phyloP scores from a whole-genome alignment of 805 yeast genomes.

The Candida vartiovaarae region DNA sequence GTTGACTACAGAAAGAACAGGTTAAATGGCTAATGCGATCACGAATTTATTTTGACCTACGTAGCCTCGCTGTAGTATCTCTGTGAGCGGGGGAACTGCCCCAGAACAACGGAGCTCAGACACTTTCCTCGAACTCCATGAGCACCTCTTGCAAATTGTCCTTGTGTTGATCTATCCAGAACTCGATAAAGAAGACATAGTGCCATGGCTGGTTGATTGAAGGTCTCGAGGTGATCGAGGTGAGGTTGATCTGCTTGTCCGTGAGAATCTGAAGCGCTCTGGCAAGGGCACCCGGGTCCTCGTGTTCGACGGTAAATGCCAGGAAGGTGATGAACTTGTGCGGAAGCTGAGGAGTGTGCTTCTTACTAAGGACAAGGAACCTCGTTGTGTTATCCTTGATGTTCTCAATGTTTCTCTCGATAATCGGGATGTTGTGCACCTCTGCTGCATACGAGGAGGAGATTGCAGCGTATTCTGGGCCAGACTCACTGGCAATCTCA shows the following conservation, averaged over 20 bases:
- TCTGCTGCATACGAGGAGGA: conserved; percentile 64
- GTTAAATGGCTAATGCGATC: not conserved
- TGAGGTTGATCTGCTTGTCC: conserved; percentile 51
- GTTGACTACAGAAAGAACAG: not conserved
- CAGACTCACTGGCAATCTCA: conserved; percentile 41
- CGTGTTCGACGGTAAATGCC: conserved; percentile 57
- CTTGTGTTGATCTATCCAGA: conserved; percentile 35
- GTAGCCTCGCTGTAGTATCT: conserved; percentile 10
- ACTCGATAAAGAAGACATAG: conserved; percentile 76
- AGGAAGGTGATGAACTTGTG: conserved; percentile 39
- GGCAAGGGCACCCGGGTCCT: conserved; percentile 70
- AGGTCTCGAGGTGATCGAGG: conserved; percentile 74
- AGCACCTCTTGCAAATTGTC: conserved; percentile 31
- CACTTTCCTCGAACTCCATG: conserved; percentile 37
- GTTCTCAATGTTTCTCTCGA: conserved; percentile 60
- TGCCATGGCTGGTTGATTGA: conserved; percentile 64
- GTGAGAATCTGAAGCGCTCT: conserved; percentile 55
- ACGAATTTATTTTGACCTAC: not conserved
- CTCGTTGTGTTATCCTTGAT: conserved; percentile 74
- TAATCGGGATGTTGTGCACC: conserved; percentile 49
- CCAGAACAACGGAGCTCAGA: conserved; percentile 43
- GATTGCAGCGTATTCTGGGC: conserved; percentile 54
- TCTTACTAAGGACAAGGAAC: conserved; percentile 58
- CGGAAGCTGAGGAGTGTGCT: conserved; percentile 5
- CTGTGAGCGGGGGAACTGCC: conserved; percentile 11